Evolutionary conservation across 768 basidiomycete species (phyloP), one percentile per base, ranked within the genome.

Genomic region (Xerocomellus intermedius): DNA sequence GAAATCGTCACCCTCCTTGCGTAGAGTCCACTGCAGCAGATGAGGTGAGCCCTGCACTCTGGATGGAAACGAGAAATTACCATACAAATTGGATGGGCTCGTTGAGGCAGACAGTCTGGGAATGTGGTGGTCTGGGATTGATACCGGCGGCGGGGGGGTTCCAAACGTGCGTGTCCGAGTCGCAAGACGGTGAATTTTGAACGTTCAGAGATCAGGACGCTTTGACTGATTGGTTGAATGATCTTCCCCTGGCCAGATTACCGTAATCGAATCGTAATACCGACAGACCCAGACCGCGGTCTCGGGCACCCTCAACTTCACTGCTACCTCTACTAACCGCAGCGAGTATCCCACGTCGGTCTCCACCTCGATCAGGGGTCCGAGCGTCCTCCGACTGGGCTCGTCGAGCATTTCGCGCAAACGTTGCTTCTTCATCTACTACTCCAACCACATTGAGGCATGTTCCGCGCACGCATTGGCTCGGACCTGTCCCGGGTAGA

Each of bases 371-470:
- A 86, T 42, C 26, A 91, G 69, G 17, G n/a, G n/a, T n/a, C n/a
- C n/a, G 45, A 86, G 73, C 85, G 89, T 89, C 46, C 53, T 69
- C 61, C 67, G 74, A 9, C 84, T 81, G 24, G 70, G 64, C 16
- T 69, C 72, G 39, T 79, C 71, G 21, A 89, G 65, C 2, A 73
- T 74, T 12, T 74, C 66, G 8, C 71, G 66, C 61, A 89, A 88
- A 10, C 37, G 33, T 0, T 71, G 67, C n/a, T 77, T 77, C 50
- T 78, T 82, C 82, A 90, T 87, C 88, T 87, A 91, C 13, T 68
- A n/a, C n/a, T n/a, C 59, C 48, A 91, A 67, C 82, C 85, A 62
- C 90, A 90, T 68, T 91, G 89, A 17, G 91, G 79, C 24, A 91
- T 75, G 62, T 89, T 89, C 24, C 86, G 73, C 4, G 87, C 89